These are phyloP conservation scores for Pulveroboletus sp. DNA, from an alignment of 768 basidiomycete genomes.

Conservation along the genomic window DNA sequence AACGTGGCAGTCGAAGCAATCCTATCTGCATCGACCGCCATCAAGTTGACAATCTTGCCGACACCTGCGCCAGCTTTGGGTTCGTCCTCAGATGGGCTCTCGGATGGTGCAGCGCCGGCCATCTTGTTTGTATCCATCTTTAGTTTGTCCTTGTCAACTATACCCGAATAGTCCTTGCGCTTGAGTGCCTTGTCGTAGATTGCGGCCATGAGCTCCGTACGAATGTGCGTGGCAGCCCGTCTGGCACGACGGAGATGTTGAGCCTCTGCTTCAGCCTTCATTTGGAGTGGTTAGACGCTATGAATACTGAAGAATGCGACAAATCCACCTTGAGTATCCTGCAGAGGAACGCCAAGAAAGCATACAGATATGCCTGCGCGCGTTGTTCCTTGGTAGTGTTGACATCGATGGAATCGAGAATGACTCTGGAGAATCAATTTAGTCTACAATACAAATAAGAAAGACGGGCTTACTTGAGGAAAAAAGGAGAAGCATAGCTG, in stretches of 20 bases:
- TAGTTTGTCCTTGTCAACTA: constrained; percentile 52
- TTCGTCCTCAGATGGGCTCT: constrained; percentile 38
- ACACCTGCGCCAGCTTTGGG: constrained; percentile 78
- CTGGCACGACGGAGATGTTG: constrained; percentile 81
- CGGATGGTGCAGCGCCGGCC: constrained; percentile 10
- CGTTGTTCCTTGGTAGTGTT: constrained; percentile 47
- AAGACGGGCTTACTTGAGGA: too few relatives aligned
- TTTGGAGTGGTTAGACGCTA: background rate
- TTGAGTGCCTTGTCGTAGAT: constrained; percentile 90
- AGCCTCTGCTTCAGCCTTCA: constrained; percentile 59
- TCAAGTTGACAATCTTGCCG: constrained; percentile 88
- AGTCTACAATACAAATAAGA: too few relatives aligned
- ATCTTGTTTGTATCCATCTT: constrained; percentile 24
- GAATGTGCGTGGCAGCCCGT: constrained; percentile 69
- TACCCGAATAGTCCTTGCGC: constrained; percentile 79
- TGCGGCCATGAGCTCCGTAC: constrained; percentile 76
- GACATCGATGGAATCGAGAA: constrained; percentile 55
- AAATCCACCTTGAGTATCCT: constrained; percentile 34
- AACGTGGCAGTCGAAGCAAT: constrained; percentile 53
- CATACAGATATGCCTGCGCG: constrained; percentile 71
- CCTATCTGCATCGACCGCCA: constrained; percentile 76
- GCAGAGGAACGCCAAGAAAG: constrained; percentile 68
- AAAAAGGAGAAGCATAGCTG: too few relatives aligned
- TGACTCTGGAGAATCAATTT: too few relatives aligned
- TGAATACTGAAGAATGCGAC: background rate